A percentile compares a stretch with the other conserved stretches of the same genome.
These are phyloP conservation scores for Moesziomyces parantarcticus DNA, from an alignment of 1,284 basidiomycete species.

Conservation along the genomic window DNA sequence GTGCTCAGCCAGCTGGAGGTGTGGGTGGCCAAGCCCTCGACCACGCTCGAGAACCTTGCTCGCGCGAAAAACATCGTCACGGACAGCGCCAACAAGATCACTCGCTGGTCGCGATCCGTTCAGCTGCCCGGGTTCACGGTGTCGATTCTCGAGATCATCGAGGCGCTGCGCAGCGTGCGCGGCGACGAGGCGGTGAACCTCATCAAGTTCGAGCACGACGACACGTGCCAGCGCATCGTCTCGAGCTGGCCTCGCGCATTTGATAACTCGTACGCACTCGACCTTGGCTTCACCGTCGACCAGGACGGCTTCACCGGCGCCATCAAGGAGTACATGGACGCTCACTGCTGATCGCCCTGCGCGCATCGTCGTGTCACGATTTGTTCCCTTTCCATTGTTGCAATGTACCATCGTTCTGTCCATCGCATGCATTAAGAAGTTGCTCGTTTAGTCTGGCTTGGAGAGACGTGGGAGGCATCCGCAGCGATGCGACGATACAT, in stretches of 20 bases:
- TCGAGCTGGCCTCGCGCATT: conserved; percentile 31
- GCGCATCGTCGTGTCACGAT: background rate
- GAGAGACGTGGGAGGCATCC: no score
- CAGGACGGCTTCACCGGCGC: conserved; percentile 27
- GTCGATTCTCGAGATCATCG: conserved; percentile 21
- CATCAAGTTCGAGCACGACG: conserved; percentile 39
- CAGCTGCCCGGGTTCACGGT: conserved; percentile 31
- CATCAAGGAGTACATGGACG: conserved; percentile 26
- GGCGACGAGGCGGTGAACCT: conserved; percentile 23
- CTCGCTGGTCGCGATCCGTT: conserved; percentile 19
- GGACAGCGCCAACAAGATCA: conserved; percentile 9
- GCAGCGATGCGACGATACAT: no score
- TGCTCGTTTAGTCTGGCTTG: no score
- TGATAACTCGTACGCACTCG: conserved; percentile 24
- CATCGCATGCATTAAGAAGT: no score
- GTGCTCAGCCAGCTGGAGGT: conserved; percentile 18
- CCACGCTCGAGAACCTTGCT: conserved; percentile 27
- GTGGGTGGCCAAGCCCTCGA: conserved; percentile 34
- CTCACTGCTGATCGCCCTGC: background rate
- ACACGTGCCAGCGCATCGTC: conserved; percentile 31
- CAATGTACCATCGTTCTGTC: background rate
- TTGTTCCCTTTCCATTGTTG: background rate
- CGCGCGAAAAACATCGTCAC: conserved; percentile 16
- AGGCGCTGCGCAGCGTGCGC: conserved; percentile 22
- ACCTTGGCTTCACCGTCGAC: conserved; percentile 29